Evolutionary conservation across 2,329 filamentous ascomycete genomes (phyloP).

Genomic region (Colletotrichum cereale): DNA sequence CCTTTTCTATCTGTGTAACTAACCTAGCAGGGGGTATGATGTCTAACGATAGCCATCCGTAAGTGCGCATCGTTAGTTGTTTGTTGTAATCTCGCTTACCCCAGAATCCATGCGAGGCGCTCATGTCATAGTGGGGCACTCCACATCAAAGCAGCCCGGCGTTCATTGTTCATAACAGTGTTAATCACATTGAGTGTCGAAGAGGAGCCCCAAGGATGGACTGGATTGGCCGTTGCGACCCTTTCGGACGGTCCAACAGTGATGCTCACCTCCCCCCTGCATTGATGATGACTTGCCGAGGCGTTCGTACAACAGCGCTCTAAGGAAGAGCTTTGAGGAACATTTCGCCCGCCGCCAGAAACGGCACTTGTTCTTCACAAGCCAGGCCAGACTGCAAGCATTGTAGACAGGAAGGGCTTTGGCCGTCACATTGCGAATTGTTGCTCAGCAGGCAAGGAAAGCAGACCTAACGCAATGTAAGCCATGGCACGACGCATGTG

Average conservation of each 20-base stretch:
- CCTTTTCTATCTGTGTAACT: neutral
- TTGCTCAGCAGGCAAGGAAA: too few species aligned
- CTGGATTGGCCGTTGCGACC: neutral
- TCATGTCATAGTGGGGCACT: neutral
- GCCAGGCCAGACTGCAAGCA: neutral
- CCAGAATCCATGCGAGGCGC: too few species aligned
- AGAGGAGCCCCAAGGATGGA: neutral
- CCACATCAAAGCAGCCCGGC: neutral
- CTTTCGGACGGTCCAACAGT: neutral
- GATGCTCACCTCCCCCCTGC: neutral
- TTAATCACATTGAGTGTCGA: neutral
- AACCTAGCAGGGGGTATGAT: neutral
- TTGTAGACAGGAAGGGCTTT: neutral
- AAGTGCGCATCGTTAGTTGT: neutral
- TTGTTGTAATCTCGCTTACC: neutral
- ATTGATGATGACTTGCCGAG: too few species aligned
- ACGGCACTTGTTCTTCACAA: neutral
- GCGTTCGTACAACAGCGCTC: too few species aligned
- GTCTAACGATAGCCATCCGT: neutral
- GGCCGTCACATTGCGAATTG: too few species aligned
- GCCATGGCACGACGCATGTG: neutral
- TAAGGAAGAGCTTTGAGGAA: too few species aligned
- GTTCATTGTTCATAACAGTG: neutral
- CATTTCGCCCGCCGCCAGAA: neutral
- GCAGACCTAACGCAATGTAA: neutral